A percentile compares a stretch with the other conserved stretches of the same genome.
Conservation (phyloP, 1,284 basidiomycete species). For the Ceratobasidium sp. region DNA sequence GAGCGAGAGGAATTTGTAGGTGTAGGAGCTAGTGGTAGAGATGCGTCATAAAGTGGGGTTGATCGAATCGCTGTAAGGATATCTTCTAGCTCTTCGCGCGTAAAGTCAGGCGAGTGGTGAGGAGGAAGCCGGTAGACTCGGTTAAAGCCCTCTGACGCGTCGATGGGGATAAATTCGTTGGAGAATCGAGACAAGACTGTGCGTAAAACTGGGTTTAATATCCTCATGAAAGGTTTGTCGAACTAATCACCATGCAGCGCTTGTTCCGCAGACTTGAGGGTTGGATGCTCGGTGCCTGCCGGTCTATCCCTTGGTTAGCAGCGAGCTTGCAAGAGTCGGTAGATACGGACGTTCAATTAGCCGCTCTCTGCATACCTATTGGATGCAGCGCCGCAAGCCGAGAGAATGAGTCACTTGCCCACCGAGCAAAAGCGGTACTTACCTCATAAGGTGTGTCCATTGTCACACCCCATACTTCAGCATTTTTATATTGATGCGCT, state of each 20-base stretch:
- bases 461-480: constrained; percentile 48
- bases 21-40: neutral
- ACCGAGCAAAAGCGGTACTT: neutral
- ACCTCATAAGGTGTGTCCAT: constrained; percentile 48
- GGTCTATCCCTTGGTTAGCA: neutral
- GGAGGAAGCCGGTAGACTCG: constrained; percentile 46
- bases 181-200: constrained; percentile 47
- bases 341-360: constrained; percentile 43
- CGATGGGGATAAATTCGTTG: constrained; percentile 34
- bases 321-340: neutral
- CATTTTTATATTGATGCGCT: constrained; percentile 43
- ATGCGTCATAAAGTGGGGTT: neutral
- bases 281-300: constrained; percentile 50
- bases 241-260: constrained; percentile 43
- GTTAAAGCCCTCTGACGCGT: constrained; percentile 49
- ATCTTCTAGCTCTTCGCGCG: constrained; percentile 25
- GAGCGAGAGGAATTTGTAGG: neutral
- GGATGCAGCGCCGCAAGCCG: neutral
- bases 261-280: constrained; percentile 46
- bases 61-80: constrained; percentile 19
- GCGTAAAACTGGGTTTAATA: neutral
- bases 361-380: constrained; percentile 45
- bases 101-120: constrained; percentile 20
- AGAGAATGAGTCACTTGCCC: neutral
- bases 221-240: neutral